phyloP scores from a whole-genome alignment of 2,329 filamentous ascomycete species.

The Aspergillus novofumigatus region DNA sequence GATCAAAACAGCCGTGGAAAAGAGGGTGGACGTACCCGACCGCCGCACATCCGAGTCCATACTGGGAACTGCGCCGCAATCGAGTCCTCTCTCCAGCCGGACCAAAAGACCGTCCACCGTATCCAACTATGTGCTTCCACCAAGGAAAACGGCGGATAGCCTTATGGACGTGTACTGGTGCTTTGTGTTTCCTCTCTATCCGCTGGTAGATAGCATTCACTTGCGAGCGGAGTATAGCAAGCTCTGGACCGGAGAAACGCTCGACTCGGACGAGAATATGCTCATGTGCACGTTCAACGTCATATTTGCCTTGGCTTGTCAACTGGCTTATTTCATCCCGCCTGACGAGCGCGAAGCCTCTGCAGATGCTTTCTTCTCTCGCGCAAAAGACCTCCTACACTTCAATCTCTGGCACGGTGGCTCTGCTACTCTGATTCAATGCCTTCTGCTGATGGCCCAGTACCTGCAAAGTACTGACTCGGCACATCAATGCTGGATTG shows the following conservation, averaged over 20 bases:
- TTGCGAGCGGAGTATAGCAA: slow-evolving; percentile 40
- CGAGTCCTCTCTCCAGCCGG: slow-evolving; percentile 20
- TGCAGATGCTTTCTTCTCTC: slow-evolving; percentile 41
- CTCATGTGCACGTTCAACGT: slow-evolving; percentile 46
- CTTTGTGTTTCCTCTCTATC: slow-evolving; percentile 46
- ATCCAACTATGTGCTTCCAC: slow-evolving; percentile 41
- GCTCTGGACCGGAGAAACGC: slow-evolving; percentile 38
- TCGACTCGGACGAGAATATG: slow-evolving; percentile 39
- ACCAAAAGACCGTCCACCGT: slow-evolving; percentile 6
- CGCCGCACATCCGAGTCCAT: slow-evolving; percentile 15
- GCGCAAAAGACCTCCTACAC: slow-evolving; percentile 42
- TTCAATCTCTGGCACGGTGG: slow-evolving; percentile 43
- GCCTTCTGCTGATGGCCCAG: slow-evolving; percentile 45
- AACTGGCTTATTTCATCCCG: slow-evolving; percentile 41
- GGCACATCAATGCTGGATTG: slow-evolving; percentile 49
- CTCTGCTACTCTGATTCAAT: slow-evolving; percentile 45
- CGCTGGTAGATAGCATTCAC: slow-evolving; percentile 39
- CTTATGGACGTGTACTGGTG: slow-evolving; percentile 47
- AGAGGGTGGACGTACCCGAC: slow-evolving; percentile 20
- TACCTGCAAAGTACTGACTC: slow-evolving; percentile 49
- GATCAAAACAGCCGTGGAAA: slow-evolving; percentile 44
- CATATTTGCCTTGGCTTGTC: slow-evolving; percentile 45
- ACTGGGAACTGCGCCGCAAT: slow-evolving; percentile 7
- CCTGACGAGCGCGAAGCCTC: slow-evolving; percentile 39
- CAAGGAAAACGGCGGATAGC: slow-evolving; percentile 43